Conservation (phyloP, 23 red algal genomes). For the Cyanidiococcus yangmingshanensis region DNA sequence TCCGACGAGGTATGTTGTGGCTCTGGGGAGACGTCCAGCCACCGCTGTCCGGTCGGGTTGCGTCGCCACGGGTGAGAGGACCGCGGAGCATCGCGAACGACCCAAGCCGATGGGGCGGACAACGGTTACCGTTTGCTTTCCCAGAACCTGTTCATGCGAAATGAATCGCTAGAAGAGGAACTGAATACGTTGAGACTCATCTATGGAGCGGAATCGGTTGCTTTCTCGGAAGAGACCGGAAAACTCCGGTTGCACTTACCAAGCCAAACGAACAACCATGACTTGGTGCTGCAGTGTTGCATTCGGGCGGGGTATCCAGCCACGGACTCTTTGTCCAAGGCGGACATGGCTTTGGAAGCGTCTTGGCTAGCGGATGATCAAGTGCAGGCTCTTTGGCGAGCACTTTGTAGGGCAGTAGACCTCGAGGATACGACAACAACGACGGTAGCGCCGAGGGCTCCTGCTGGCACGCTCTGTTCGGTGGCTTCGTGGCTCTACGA, state of each 20-base stretch:
- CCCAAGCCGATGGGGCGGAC: no score
- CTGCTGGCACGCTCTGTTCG: background rate
- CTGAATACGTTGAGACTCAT: background rate
- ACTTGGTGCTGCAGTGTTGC: background rate
- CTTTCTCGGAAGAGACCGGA: background rate
- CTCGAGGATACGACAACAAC: background rate
- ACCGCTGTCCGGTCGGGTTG: no score
- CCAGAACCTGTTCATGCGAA: no score
- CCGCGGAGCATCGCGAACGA: no score
- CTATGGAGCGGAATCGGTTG: background rate
- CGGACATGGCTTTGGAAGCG: background rate
- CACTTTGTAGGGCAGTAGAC: background rate
- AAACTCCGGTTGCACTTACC: background rate
- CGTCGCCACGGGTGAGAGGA: no score
- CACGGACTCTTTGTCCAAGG: background rate
- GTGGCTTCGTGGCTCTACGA: background rate
- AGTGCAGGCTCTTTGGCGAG: background rate
- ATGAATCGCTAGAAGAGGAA: background rate
- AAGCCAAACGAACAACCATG: background rate
- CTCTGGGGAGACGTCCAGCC: no score
- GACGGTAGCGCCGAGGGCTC: background rate
- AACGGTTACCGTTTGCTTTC: no score
- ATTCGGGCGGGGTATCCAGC: background rate
- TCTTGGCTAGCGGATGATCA: background rate
- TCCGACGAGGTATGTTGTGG: no score